Evolutionary conservation across 805 yeast species (phyloP).

Genomic region (Wickerhamomyces kurtzmanii): DNA sequence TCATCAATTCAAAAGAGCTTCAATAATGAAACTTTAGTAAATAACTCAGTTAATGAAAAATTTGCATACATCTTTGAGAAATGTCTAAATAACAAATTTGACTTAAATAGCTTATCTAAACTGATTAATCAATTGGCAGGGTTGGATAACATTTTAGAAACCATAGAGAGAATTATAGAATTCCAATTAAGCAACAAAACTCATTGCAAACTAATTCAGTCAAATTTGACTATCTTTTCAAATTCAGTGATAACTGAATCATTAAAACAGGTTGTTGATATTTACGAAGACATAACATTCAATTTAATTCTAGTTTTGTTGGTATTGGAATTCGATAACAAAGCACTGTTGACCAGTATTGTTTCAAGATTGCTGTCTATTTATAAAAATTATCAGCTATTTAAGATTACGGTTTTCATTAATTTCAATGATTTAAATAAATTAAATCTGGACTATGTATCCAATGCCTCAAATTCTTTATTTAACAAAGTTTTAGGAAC

Average conservation of each 20-base stretch:
- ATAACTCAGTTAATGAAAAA: constrained; percentile 21
- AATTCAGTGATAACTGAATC: constrained; percentile 15
- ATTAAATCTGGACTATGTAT: constrained; percentile 13
- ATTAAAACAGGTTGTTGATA: constrained; percentile 17
- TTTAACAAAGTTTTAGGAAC: constrained; percentile 5
- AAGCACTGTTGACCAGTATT: constrained; percentile 8
- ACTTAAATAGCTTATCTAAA: constrained; percentile 23
- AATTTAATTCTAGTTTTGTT: constrained; percentile 23
- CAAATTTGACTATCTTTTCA: constrained; percentile 12
- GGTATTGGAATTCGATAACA: constrained; percentile 26
- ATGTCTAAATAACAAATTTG: constrained; percentile 29
- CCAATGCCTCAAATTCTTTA: constrained; percentile 4
- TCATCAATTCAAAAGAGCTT: constrained; percentile 26
- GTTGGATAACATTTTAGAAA: constrained; percentile 23
- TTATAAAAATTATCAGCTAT: constrained; percentile 11
- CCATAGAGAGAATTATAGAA: constrained; percentile 27
- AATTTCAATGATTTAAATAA: constrained; percentile 4
- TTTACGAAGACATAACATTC: constrained; percentile 20
- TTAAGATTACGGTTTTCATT: constrained; percentile 7
- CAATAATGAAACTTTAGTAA: constrained; percentile 20
- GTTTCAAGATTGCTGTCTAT: constrained; percentile 9
- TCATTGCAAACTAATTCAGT: constrained; percentile 12
- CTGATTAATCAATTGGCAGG: constrained; percentile 30
- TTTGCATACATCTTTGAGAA: constrained; percentile 28
- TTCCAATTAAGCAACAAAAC: constrained; percentile 10